Evolutionary conservation across 306 rosid species (phyloP), one percentile per base, ranked within the genome.

Genomic region (Vigna reflexopilosa): DNA sequence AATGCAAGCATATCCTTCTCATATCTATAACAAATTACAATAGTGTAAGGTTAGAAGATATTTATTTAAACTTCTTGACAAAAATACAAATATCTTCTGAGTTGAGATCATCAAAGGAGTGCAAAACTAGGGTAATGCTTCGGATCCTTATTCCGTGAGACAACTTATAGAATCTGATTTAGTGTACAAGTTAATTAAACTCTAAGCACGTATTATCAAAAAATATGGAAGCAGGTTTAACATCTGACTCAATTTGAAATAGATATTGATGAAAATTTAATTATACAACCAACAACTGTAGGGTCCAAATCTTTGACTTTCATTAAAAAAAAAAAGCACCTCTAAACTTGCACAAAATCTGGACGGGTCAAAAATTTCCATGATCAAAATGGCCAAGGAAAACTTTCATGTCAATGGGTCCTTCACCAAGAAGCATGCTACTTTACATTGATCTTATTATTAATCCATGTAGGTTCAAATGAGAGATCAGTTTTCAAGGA

Each of bases 1-100:
- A 95, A 95, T 63, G 99, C 93, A 85, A 95, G 98, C 99, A 95
- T 95, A 83, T 95, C 99, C 88, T 95, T 95, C 90, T 95, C 99
- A 77, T 93, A 95, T 85, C 99, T 93, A 72, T 42, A 52, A 75
- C 54, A 78, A 59, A 81, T 47, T 66, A 44, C 57, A 38, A 67
- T 20, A 36, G 13, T 34, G 61, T 47, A 75, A 61, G 67, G 47
- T 49, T 56, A 68, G 72, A 40, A 52, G 51, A 76, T 15, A 83
- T 50, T 63, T 62, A 65, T 69, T 55, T 40, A 22, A 79, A 75
- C 32, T 48, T 68, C 19, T 54, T 76, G 30, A 32, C 49, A 66
- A 44, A 17, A 57, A 51, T 36, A 52, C 19, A 59, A 52, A 72
- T 36, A 57, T 30, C 48, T 36, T 55, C 59, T 62, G 13, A 47